Evolutionary conservation across 108 stramenopile genomes (phyloP).

Genomic region (Fragilaria crotonensis): DNA sequence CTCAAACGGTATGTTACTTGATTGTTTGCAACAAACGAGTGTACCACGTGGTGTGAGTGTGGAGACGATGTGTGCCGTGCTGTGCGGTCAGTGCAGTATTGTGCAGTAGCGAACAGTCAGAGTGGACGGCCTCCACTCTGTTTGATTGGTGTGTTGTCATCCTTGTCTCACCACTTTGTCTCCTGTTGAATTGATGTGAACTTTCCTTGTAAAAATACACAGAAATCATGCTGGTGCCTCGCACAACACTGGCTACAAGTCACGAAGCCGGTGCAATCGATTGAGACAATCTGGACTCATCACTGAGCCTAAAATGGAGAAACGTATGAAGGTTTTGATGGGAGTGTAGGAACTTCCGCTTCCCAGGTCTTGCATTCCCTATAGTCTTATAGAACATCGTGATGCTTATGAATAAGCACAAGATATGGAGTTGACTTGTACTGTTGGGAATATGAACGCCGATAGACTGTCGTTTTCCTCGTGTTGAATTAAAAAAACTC

Average conservation of each 20-base stretch:
- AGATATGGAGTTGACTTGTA: too few relatives aligned
- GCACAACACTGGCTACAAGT: conserved; percentile 82
- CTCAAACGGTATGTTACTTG: conserved; percentile 52
- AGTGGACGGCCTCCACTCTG: too few relatives aligned
- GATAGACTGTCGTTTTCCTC: not conserved
- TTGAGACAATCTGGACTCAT: conserved; percentile 54
- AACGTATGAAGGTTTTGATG: conserved; percentile 51
- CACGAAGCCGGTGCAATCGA: conserved; percentile 44
- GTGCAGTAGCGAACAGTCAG: not conserved
- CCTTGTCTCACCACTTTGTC: too few relatives aligned
- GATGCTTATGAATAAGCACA: too few relatives aligned
- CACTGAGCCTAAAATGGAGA: conserved; percentile 52
- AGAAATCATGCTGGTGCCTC: conserved; percentile 46
- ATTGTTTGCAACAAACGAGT: not conserved
- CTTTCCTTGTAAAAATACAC: not conserved
- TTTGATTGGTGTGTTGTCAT: too few relatives aligned
- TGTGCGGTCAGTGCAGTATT: not conserved
- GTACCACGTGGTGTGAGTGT: not conserved
- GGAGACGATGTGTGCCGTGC: too few relatives aligned
- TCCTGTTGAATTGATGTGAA: not conserved
- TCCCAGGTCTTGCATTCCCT: too few relatives aligned
- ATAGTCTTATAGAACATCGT: too few relatives aligned
- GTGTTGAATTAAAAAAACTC: not conserved
- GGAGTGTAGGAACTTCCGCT: conserved; percentile 20
- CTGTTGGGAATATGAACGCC: too few relatives aligned